phyloP scores from a whole-genome alignment of 805 yeast genomes.

The Pichia kluyveri region DNA sequence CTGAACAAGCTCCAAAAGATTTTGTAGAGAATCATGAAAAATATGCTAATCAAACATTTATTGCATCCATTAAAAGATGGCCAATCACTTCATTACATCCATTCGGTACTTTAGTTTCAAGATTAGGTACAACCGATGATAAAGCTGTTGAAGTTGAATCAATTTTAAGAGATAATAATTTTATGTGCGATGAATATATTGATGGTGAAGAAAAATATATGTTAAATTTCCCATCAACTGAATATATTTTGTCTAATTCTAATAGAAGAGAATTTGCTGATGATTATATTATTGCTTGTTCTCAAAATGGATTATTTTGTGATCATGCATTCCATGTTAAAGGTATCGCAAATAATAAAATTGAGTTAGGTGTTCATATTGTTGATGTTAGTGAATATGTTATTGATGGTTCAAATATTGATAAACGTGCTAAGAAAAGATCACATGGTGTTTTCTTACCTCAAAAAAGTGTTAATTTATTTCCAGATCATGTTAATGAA shows the following conservation, averaged over 20 bases:
- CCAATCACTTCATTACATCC: constrained; percentile 98
- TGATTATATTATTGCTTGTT: constrained; percentile 58
- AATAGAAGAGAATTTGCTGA: constrained; percentile 44
- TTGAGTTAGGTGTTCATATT: constrained; percentile 80
- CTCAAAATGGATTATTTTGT: constrained; percentile 46
- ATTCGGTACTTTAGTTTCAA: constrained; percentile 85
- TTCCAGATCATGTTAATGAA: constrained; percentile 58
- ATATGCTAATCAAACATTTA: constrained; percentile 74
- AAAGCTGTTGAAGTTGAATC: constrained; percentile 77
- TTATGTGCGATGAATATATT: constrained; percentile 73
- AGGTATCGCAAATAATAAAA: constrained; percentile 44
- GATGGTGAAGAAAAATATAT: constrained; percentile 27
- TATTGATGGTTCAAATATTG: constrained; percentile 66
- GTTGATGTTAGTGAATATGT: constrained; percentile 70
- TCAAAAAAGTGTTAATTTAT: constrained; percentile 58
- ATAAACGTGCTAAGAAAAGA: constrained; percentile 83
- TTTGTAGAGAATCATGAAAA: constrained; percentile 86
- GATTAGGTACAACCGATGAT: constrained; percentile 74
- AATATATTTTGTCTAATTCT: constrained; percentile 24
- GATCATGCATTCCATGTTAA: constrained; percentile 84
- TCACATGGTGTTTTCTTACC: constrained; percentile 84
- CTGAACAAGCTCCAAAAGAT: constrained; percentile 95
- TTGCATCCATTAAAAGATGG: constrained; percentile 97
- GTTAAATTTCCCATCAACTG: constrained; percentile 32
- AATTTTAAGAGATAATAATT: constrained; percentile 79